Evolutionary conservation across 1,284 basidiomycete species (phyloP).

Genomic region (Puccinia triticina): DNA sequence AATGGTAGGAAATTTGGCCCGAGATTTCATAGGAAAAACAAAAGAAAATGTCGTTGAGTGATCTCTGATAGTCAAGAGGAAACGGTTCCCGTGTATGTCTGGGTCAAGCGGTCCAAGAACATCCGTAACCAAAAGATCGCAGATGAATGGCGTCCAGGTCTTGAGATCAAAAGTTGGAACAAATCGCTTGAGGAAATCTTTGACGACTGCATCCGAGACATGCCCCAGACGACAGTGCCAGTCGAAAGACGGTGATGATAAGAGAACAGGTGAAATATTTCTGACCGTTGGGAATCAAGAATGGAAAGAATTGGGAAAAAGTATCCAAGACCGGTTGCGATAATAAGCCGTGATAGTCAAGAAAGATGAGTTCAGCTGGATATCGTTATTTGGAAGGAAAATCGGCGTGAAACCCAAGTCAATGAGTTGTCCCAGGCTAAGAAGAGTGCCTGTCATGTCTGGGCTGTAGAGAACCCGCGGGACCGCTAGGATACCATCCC

Average conservation of each 20-base stretch:
- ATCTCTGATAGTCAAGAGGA: too few species aligned
- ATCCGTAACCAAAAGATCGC: conserved; percentile 9
- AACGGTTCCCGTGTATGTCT: too few species aligned
- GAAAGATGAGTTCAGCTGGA: not conserved
- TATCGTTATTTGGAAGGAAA: not conserved
- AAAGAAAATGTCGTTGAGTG: too few species aligned
- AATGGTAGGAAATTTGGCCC: not conserved
- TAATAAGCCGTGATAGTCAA: not conserved
- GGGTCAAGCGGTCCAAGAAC: conserved; percentile 3
- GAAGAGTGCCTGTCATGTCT: conserved; percentile 4
- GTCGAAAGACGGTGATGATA: not conserved
- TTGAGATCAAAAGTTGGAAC: not conserved
- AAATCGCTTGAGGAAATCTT: not conserved
- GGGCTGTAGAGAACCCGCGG: not conserved
- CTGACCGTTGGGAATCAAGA: too few species aligned
- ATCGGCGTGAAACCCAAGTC: too few species aligned
- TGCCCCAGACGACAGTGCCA: conserved; percentile 6
- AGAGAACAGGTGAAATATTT: too few species aligned
- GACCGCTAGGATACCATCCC: not conserved
- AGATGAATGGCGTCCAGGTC: not conserved
- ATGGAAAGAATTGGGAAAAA: not conserved
- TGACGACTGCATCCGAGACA: not conserved
- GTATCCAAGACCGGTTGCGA: not conserved
- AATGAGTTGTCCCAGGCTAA: conserved; percentile 27
- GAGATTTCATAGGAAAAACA: too few species aligned